Evolutionary conservation across 129 eudicot species (phyloP).

Genomic region (Calendula officinalis): DNA sequence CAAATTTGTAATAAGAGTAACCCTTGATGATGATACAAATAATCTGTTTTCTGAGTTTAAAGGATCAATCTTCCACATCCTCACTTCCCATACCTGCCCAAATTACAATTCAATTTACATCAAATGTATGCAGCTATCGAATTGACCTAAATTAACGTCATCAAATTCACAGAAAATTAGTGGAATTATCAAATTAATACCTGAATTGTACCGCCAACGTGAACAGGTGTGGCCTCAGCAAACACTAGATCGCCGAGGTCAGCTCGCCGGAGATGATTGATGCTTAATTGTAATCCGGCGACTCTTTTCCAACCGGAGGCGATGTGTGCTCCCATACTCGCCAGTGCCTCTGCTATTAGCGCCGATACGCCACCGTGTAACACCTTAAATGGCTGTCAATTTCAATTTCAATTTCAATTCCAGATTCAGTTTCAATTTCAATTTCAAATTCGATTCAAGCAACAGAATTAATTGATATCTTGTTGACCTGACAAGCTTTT

Average conservation of each 20-base stretch:
- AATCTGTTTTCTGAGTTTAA: conserved; percentile 31
- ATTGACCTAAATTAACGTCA: not conserved
- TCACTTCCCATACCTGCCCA: conserved; percentile 83
- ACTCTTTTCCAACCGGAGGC: conserved; percentile 79
- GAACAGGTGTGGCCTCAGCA: conserved; percentile 78
- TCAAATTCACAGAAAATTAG: not conserved
- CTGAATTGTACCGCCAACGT: conserved; percentile 72
- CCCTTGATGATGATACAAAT: conserved; percentile 61
- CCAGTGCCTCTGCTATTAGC: conserved; percentile 72
- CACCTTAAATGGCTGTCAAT: conserved; percentile 72
- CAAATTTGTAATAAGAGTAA: conserved; percentile 64
- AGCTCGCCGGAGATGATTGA: conserved; percentile 73
- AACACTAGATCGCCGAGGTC: conserved; percentile 62
- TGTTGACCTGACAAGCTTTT: conserved; percentile 64
- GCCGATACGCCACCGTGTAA: conserved; percentile 96
- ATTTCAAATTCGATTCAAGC: not conserved
- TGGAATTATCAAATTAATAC: conserved; percentile 17
- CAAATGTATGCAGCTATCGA: not conserved
- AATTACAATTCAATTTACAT: not conserved
- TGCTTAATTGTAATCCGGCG: conserved; percentile 79
- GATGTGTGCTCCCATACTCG: conserved; percentile 83
- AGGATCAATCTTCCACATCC: conserved; percentile 61
- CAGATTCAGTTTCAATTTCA: not conserved
- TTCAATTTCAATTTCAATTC: not conserved
- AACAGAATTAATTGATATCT: not conserved